phyloP scores from a whole-genome alignment of 176 grass and related monocot genomes.

The Hsuehochloa calcarea region DNA sequence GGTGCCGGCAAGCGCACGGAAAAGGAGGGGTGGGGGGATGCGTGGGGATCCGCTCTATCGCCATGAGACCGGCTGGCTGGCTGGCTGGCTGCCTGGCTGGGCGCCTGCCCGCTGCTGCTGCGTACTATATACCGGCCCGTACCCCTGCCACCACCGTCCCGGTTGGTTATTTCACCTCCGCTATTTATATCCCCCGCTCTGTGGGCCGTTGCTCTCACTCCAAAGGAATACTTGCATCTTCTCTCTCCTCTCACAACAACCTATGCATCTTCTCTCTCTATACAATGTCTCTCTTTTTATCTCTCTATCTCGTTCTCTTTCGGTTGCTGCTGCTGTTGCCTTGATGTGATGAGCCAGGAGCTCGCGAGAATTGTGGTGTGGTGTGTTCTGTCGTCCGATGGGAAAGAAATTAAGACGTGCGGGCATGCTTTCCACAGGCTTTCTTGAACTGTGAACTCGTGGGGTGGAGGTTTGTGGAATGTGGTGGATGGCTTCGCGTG shows the following conservation, averaged over 20 bases:
- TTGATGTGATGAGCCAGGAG: not conserved
- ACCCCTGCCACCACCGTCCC: constrained; percentile 19
- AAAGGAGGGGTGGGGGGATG: constrained; percentile 12
- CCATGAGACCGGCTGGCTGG: constrained; percentile 19
- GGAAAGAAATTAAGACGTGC: constrained; percentile 48
- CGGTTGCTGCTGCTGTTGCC: not conserved
- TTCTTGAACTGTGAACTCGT: constrained; percentile 98
- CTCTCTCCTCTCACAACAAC: constrained; percentile 25
- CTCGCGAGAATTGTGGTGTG: constrained; percentile 30
- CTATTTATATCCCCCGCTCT: constrained; percentile 54
- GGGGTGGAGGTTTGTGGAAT: not conserved
- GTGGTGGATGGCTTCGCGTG: not conserved
- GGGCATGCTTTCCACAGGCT: constrained; percentile 93
- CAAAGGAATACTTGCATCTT: constrained; percentile 9
- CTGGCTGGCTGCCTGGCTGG: not conserved
- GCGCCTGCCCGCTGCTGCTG: not conserved
- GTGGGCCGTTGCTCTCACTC: constrained; percentile 49
- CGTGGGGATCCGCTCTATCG: constrained; percentile 18
- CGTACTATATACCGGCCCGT: constrained; percentile 33
- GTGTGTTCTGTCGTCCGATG: not conserved
- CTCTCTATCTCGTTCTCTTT: not conserved
- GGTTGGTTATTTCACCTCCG: constrained; percentile 3
- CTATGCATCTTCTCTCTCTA: constrained; percentile 15
- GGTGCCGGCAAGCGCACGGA: constrained; percentile 47
- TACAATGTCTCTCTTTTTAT: not conserved